Conservation (phyloP, 2,329 filamentous ascomycete genomes). For the Cryphonectria nitschkei region DNA sequence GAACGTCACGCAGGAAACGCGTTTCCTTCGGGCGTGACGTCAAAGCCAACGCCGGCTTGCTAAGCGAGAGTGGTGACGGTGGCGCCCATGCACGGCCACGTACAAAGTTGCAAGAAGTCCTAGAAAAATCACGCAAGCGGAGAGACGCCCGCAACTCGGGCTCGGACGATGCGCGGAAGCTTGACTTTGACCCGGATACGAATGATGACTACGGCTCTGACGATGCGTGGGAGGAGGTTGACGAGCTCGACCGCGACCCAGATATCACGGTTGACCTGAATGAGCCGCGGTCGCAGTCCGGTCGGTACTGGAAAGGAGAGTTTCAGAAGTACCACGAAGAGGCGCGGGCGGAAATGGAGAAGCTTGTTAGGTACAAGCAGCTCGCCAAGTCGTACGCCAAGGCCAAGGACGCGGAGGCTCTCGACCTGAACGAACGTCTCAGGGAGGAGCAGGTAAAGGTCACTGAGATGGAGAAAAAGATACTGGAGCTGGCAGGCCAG, state of each 20-base stretch:
- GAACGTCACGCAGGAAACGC: constrained; percentile 62
- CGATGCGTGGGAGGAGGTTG: constrained; percentile 59
- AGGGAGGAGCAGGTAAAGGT: constrained; percentile 70
- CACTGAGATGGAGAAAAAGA: constrained; percentile 63
- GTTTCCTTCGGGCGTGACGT: constrained; percentile 68
- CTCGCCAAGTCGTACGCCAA: constrained; percentile 78
- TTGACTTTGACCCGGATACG: constrained; percentile 46
- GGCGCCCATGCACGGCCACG: constrained; percentile 38
- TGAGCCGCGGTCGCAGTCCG: constrained; percentile 74
- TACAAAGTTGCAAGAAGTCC: constrained; percentile 49
- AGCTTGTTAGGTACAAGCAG: constrained; percentile 78
- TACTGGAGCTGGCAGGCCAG: constrained; percentile 64
- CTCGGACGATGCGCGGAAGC: constrained; percentile 55
- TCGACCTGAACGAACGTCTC: constrained; percentile 66
- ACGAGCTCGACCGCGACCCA: constrained; percentile 51
- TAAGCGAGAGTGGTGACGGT: constrained; percentile 35
- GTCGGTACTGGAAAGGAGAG: constrained; percentile 79
- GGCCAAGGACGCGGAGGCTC: constrained; percentile 74
- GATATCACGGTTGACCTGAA: constrained; percentile 73
- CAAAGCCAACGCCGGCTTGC: constrained; percentile 39
- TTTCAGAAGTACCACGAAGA: constrained; percentile 75
- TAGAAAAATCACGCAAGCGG: constrained; percentile 48
- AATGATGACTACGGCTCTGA: constrained; percentile 34
- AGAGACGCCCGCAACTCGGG: constrained; percentile 27
- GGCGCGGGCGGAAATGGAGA: constrained; percentile 74